A percentile compares a stretch with the other conserved stretches of the same genome.
These are phyloP conservation scores for Fusarium nurragi DNA, from an alignment of 2,329 filamentous ascomycete species.

Conservation along the genomic window DNA sequence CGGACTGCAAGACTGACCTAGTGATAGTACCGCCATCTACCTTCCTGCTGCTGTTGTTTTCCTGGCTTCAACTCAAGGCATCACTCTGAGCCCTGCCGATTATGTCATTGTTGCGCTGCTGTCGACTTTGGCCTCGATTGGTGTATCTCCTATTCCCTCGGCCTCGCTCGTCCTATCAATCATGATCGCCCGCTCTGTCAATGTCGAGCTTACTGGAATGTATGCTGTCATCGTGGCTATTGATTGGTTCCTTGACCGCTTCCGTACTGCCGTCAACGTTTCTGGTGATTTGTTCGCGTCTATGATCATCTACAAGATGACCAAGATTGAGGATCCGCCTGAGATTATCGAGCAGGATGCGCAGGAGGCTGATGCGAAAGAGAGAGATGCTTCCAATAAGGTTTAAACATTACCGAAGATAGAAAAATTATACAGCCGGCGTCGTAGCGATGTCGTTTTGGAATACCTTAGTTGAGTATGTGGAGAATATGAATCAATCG, in stretches of 20 bases:
- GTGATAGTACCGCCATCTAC: conserved; percentile 60
- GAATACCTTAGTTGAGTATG: not conserved
- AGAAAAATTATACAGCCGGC: conserved; percentile 11
- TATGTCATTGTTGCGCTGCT: conserved; percentile 61
- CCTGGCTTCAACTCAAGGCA: conserved; percentile 60
- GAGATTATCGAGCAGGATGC: conserved; percentile 33
- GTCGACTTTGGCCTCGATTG: conserved; percentile 62
- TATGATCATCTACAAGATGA: conserved; percentile 42
- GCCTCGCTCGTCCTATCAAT: conserved; percentile 61
- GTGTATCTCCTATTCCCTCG: conserved; percentile 63
- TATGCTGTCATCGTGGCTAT: conserved; percentile 63
- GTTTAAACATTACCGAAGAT: conserved; percentile 16
- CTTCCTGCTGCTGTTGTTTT: conserved; percentile 64
- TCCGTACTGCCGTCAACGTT: conserved; percentile 62
- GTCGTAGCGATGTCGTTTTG: conserved; percentile 18
- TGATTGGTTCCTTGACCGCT: conserved; percentile 66
- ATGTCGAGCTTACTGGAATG: conserved; percentile 58
- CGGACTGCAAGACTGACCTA: conserved; percentile 5
- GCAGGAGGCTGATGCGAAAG: conserved; percentile 14
- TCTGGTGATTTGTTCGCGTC: conserved; percentile 57
- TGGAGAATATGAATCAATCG: conserved; percentile 2
- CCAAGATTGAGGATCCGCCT: conserved; percentile 35
- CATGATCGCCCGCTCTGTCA: conserved; percentile 60
- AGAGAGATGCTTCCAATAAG: conserved; percentile 33
- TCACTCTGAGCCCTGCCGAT: conserved; percentile 53